Evolutionary conservation across 2,329 filamentous ascomycete genomes (phyloP).

Genomic region (Endocalyx cinctus): DNA sequence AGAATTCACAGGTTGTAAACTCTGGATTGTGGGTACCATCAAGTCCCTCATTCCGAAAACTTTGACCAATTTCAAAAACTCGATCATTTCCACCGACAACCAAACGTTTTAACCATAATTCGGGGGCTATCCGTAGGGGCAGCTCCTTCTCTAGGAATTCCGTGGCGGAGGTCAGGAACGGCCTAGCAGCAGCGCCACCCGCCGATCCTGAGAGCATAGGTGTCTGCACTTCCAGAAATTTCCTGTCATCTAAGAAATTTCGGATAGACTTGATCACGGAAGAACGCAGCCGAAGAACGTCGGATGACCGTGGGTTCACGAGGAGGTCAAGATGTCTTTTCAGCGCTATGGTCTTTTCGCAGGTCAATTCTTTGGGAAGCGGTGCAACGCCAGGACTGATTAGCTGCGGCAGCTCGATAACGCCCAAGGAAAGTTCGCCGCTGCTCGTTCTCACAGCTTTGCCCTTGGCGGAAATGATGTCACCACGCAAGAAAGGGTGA

Average conservation of each 20-base stretch:
- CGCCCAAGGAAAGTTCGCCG: slow-evolving; percentile 74
- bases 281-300: slow-evolving; percentile 70
- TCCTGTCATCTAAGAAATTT: slow-evolving; percentile 63
- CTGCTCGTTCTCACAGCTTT: slow-evolving; percentile 61
- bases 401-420: slow-evolving; percentile 62
- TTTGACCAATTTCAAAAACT: slow-evolving; percentile 89
- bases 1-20: slow-evolving; percentile 97
- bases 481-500: slow-evolving; percentile 69
- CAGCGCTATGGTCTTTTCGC: slow-evolving; percentile 67
- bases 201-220: slow-evolving; percentile 79
- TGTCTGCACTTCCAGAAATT: slow-evolving; percentile 85
- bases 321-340: slow-evolving; percentile 85
- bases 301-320: slow-evolving; percentile 62
- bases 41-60: slow-evolving; percentile 89
- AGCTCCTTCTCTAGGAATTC: slow-evolving; percentile 70
- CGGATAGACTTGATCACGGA: slow-evolving; percentile 70
- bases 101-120: slow-evolving; percentile 90
- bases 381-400: slow-evolving; percentile 76
- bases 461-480: slow-evolving; percentile 65
- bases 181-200: slow-evolving; percentile 81
- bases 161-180: slow-evolving; percentile 76
- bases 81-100: slow-evolving; percentile 83
- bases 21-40: slow-evolving; percentile 94
- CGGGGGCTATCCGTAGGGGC: slow-evolving; percentile 82
- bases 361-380: slow-evolving; percentile 65